Evolutionary conservation across 176 grass and related monocot species (phyloP).

Genomic region (Carex parvula): DNA sequence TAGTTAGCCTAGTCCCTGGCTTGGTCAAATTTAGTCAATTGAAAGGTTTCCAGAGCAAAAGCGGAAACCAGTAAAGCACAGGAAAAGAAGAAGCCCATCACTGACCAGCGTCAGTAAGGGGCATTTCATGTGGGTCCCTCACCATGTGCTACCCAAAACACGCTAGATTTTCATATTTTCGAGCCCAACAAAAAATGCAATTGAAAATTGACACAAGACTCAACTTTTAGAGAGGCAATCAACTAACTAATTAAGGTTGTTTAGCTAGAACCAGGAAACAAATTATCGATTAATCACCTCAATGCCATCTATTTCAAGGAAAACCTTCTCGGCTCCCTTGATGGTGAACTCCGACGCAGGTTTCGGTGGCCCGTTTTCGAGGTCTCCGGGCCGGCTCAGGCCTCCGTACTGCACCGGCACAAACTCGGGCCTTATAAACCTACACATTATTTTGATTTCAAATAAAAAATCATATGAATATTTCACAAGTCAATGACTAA

Average conservation of each 20-base stretch:
- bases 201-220: background rate
- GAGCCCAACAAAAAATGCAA: background rate
- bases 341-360: slow-evolving; percentile 97
- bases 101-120: background rate
- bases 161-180: background rate
- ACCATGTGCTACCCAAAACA: slow-evolving; percentile 6
- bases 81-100: background rate
- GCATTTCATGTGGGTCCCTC: slow-evolving; percentile 1
- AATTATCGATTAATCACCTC: slow-evolving; percentile 42
- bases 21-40: background rate
- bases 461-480: background rate
- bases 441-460: slow-evolving; percentile 1
- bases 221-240: background rate
- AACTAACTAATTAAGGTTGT: background rate
- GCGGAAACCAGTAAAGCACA: slow-evolving; percentile 4
- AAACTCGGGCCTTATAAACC: slow-evolving; percentile 90
- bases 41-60: background rate
- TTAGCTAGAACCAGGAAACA: background rate
- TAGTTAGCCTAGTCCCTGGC: background rate
- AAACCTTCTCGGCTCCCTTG: slow-evolving; percentile 87
- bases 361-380: slow-evolving; percentile 83
- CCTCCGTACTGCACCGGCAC: slow-evolving; percentile 89
- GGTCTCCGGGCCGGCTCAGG: slow-evolving; percentile 68
- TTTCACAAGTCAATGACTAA: background rate
- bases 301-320: slow-evolving; percentile 98